Conservation (phyloP, 257 asterid species). For the Solanum appendiculatum region DNA sequence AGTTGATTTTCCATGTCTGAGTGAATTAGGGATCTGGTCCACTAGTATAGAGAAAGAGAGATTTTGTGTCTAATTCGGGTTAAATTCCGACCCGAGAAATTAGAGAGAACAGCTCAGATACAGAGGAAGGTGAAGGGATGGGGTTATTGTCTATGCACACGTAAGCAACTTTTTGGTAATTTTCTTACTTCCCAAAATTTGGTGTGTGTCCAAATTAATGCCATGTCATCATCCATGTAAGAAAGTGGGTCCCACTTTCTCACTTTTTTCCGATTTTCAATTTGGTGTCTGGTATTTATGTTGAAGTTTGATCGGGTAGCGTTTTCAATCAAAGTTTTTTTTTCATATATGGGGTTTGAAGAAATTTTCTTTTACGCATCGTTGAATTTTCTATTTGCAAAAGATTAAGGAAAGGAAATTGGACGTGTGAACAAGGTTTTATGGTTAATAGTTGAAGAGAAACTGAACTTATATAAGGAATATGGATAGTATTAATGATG, state of each 20-base stretch:
- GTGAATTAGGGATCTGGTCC: constrained; percentile 9
- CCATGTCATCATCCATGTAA: background rate
- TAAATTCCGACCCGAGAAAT: background rate
- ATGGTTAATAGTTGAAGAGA: background rate
- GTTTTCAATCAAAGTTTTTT: background rate
- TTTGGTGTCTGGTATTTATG: background rate
- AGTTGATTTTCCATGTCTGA: background rate
- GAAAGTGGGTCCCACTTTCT: background rate
- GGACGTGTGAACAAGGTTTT: background rate
- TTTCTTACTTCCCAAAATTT: background rate
- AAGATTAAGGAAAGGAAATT: background rate
- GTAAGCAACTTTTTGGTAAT: background rate
- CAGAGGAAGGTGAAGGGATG: background rate
- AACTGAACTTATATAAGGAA: background rate
- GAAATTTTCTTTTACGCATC: background rate
- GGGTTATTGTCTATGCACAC: background rate
- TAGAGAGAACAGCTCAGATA: background rate
- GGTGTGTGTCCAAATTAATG: background rate
- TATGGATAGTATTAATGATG: background rate
- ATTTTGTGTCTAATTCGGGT: background rate
- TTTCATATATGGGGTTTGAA: background rate
- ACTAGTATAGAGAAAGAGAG: background rate
- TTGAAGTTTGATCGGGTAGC: background rate
- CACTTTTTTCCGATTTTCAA: too few relatives aligned
- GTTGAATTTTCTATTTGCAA: background rate